These are phyloP conservation scores for Lactifluus subvellereus DNA, from an alignment of 768 basidiomycete species.

Conservation along the genomic window DNA sequence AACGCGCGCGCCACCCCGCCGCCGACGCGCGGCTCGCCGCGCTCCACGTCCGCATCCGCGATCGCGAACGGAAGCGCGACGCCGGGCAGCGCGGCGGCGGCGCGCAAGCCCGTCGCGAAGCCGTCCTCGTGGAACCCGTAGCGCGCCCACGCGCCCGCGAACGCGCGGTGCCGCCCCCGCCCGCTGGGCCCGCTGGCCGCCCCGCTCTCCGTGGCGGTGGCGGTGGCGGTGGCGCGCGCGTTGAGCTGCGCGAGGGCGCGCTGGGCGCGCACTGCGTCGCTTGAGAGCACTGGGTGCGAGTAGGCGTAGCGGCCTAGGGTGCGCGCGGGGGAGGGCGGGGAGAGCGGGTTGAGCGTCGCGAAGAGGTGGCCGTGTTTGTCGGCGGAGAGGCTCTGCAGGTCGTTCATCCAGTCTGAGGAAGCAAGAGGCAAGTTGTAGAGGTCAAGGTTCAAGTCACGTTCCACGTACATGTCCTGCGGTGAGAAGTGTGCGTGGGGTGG, in stretches of 20 bases:
- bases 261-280: conserved; percentile 52
- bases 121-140: conserved; percentile 85
- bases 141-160: conserved; percentile 63
- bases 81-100: conserved; percentile 15
- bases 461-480: conserved; percentile 7
- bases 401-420: conserved; percentile 2
- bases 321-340: conserved; percentile 45
- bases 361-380: conserved; percentile 1
- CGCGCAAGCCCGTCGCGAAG: conserved; percentile 44
- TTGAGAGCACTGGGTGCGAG: conserved; percentile 63
- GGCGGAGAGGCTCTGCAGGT: background rate
- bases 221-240: conserved; percentile 25
- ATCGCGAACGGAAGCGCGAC: background rate
- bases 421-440: too few relatives aligned
- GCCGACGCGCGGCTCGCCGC: background rate
- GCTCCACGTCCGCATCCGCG: background rate
- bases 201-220: conserved; percentile 27
- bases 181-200: too few relatives aligned
- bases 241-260: conserved; percentile 43
- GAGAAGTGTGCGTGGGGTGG: background rate
- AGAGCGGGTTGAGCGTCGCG: conserved; percentile 3
- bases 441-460: too few relatives aligned
- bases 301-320: conserved; percentile 51
- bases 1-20: background rate
- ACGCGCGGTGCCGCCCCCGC: conserved; percentile 45